Percentiles rank a stretch among this genome's conserved stretches.
Evolutionary conservation across 805 yeast genomes (phyloP).

Genomic region (Candida orba): DNA sequence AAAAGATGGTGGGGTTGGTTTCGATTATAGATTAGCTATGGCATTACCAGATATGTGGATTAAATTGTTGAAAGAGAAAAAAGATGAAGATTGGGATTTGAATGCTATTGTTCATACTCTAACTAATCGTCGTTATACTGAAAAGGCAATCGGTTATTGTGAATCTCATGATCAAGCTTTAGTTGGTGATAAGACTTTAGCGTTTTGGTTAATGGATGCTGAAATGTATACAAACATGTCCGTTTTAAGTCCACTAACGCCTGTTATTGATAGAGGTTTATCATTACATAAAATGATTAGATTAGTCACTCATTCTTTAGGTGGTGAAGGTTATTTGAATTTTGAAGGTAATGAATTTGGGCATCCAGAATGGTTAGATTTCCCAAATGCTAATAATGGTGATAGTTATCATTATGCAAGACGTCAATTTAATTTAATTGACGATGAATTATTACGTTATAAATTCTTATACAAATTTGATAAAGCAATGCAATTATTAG

Average conservation of each 20-base stretch:
- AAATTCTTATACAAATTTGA: slow-evolving; percentile 77
- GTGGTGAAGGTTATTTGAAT: slow-evolving; percentile 94
- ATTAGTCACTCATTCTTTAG: slow-evolving; percentile 78
- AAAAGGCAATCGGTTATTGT: slow-evolving; percentile 84
- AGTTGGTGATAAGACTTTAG: slow-evolving; percentile 94
- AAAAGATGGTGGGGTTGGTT: slow-evolving; percentile 78
- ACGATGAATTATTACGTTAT: slow-evolving; percentile 76
- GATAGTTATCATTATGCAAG: slow-evolving; percentile 92
- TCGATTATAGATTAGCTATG: slow-evolving; percentile 91
- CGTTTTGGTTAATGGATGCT: slow-evolving; percentile 98
- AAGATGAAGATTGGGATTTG: slow-evolving; percentile 90
- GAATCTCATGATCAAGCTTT: slow-evolving; percentile 97
- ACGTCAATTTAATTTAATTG: slow-evolving; percentile 83
- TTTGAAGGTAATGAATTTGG: slow-evolving; percentile 99
- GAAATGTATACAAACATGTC: slow-evolving; percentile 98
- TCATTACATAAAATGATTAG: slow-evolving; percentile 89
- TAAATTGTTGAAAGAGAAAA: slow-evolving; percentile 73
- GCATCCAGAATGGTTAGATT: slow-evolving; percentile 98
- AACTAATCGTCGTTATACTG: slow-evolving; percentile 82
- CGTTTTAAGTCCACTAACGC: slow-evolving; percentile 60
- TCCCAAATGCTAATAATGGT: slow-evolving; percentile 84
- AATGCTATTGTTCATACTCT: slow-evolving; percentile 72
- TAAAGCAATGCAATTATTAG: slow-evolving; percentile 73
- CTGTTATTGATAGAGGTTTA: slow-evolving; percentile 80
- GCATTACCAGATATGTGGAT: slow-evolving; percentile 99